phyloP scores from a whole-genome alignment of 176 grass and related monocot species.

The Avena eriantha region DNA sequence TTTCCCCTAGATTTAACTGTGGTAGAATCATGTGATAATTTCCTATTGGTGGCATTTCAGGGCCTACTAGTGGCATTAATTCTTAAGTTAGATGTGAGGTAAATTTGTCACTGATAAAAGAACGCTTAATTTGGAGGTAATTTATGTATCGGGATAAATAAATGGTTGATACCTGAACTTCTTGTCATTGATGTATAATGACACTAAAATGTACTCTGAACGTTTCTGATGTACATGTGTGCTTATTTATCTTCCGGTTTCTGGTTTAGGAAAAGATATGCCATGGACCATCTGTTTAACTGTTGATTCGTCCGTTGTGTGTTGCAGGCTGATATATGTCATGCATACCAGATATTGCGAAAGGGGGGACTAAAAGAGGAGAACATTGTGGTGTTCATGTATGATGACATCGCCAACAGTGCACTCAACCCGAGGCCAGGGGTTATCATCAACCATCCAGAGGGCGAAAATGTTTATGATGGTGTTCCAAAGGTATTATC shows the following conservation, averaged over 20 bases:
- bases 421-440: constrained; percentile 69
- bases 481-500: constrained; percentile 77
- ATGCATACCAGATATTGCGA: constrained; percentile 80
- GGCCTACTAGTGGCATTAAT: neutral
- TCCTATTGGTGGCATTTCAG: neutral
- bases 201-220: neutral
- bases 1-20: neutral
- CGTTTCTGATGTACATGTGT: neutral
- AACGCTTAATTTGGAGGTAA: neutral
- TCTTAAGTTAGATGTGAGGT: neutral
- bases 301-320: neutral
- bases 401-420: constrained; percentile 78
- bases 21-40: neutral
- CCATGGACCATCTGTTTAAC: neutral
- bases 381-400: constrained; percentile 94
- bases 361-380: constrained; percentile 77
- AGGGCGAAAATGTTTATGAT: constrained; percentile 81
- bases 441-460: constrained; percentile 77
- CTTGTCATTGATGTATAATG: neutral
- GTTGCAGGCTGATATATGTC: constrained; percentile 85
- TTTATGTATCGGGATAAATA: too few species aligned
- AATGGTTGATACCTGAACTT: too few species aligned
- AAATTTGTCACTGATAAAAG: neutral
- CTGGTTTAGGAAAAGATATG: neutral
- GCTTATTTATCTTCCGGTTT: neutral